A percentile compares a stretch with the other conserved stretches of the same genome.
Evolutionary conservation across 768 basidiomycete genomes (phyloP).

Genomic region (Suillus tomentosus): DNA sequence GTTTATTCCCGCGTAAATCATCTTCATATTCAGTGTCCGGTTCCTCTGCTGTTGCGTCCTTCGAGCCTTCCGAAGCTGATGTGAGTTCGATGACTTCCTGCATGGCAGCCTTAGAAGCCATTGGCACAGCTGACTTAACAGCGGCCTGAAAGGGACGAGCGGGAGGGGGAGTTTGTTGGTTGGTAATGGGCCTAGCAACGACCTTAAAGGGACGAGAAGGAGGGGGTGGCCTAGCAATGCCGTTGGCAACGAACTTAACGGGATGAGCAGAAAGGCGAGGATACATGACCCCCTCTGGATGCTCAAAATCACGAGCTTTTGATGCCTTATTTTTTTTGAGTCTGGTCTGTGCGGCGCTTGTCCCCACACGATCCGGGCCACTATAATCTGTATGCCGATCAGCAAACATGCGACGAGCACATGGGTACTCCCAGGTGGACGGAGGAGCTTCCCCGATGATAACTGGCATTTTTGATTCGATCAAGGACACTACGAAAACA

Average conservation of each 20-base stretch:
- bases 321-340: neutral
- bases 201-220: neutral
- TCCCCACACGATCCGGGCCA: neutral
- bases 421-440: neutral
- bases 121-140: neutral
- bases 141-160: neutral
- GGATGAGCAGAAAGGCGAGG: neutral
- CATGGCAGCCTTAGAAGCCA: neutral
- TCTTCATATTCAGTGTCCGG: neutral
- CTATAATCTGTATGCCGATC: neutral
- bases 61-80: neutral
- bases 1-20: neutral
- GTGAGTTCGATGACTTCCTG: neutral
- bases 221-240: neutral
- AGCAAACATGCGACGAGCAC: neutral
- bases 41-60: neutral
- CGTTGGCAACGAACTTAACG: too few relatives aligned
- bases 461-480: neutral
- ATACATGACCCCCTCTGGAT: neutral
- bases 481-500: neutral
- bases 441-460: conserved; percentile 2
- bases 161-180: neutral
- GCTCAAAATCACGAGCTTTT: neutral
- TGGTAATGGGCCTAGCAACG: neutral
- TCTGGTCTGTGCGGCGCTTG: neutral